Conservation (phyloP, 257 asterid genomes). For the Scutellaria baicalensis region DNA sequence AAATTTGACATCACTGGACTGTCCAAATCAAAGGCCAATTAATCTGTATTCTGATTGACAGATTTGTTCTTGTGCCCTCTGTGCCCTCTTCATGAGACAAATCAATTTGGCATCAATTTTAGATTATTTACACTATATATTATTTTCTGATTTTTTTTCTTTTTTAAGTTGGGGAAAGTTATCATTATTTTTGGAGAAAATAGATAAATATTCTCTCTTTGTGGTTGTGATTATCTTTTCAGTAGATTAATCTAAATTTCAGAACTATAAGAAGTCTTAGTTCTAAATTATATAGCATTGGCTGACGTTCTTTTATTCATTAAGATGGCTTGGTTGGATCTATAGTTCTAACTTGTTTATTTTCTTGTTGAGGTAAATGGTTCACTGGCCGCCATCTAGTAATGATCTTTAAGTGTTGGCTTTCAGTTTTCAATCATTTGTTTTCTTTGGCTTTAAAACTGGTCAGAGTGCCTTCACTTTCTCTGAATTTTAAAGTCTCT, state of each 20-base stretch:
- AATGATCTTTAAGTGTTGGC: neutral
- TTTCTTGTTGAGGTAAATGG: neutral
- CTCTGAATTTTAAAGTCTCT: neutral
- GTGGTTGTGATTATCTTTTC: neutral
- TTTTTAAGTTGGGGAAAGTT: neutral
- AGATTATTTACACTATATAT: neutral
- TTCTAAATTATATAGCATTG: neutral
- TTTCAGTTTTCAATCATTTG: neutral
- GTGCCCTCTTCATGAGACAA: conserved; percentile 3
- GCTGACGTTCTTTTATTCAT: neutral
- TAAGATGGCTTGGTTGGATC: neutral
- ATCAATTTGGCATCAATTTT: neutral
- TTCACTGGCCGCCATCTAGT: neutral
- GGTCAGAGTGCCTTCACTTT: neutral
- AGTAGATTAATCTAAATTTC: neutral
- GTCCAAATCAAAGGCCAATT: conserved; percentile 1
- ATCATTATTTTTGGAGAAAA: no score
- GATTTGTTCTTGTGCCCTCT: neutral
- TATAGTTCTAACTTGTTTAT: neutral
- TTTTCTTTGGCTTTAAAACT: neutral
- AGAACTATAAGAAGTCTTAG: neutral
- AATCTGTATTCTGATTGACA: conserved; percentile 11
- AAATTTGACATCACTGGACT: conserved; percentile 2
- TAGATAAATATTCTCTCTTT: no score
- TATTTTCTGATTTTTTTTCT: neutral